Percentiles rank a stretch among this genome's conserved stretches.
These are phyloP conservation scores for Populus hybrid DNA, from an alignment of 441 rosid genomes.

Conservation along the genomic window DNA sequence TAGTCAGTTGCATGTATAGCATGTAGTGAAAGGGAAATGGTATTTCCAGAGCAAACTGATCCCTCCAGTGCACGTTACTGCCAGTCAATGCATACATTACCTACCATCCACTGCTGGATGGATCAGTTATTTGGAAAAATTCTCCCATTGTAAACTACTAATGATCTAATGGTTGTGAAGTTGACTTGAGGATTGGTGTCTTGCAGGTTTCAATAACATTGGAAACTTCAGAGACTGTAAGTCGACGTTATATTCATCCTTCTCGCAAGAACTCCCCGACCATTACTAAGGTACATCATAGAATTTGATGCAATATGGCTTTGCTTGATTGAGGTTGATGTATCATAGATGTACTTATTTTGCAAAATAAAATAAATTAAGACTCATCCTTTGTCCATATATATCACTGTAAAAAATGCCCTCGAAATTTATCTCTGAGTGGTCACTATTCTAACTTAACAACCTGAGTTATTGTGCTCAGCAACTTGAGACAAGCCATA, in stretches of 20 bases:
- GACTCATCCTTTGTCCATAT: neutral
- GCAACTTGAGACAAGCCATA: neutral
- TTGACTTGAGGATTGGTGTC: constrained; percentile 20
- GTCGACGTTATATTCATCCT: constrained; percentile 66
- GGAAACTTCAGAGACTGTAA: constrained; percentile 86
- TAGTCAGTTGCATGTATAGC: neutral
- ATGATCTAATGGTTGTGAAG: constrained; percentile 15
- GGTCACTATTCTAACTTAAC: neutral
- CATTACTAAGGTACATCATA: constrained; percentile 60
- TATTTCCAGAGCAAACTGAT: neutral
- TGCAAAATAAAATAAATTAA: neutral
- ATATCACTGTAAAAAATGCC: neutral
- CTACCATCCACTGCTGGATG: neutral
- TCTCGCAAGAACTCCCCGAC: constrained; percentile 84
- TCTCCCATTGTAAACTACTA: neutral
- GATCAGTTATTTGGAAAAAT: neutral
- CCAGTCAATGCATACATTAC: neutral
- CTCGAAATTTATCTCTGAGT: neutral
- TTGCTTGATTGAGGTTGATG: neutral
- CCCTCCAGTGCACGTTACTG: neutral
- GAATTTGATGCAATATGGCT: neutral
- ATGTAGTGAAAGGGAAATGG: neutral
- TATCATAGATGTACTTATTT: neutral
- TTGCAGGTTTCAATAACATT: constrained; percentile 71
- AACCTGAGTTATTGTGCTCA: neutral